Percentiles rank a stretch among this genome's conserved stretches.
Evolutionary conservation across 306 rosid species (phyloP).

Genomic region (Dryas alaskensis): DNA sequence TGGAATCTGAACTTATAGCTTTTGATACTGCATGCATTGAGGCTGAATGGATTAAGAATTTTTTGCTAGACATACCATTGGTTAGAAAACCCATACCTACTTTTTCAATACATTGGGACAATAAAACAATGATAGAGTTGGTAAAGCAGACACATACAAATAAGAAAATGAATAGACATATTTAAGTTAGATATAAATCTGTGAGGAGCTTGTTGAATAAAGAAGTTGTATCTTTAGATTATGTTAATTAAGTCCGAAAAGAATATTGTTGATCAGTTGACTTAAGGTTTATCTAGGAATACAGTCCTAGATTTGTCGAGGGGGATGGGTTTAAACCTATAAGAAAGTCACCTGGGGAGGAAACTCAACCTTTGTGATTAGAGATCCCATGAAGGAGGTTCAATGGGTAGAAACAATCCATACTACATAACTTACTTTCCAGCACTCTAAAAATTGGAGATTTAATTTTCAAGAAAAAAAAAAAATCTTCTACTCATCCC

Average conservation of each 20-base stretch:
- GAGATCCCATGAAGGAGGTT: not conserved
- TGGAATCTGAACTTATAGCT: not conserved
- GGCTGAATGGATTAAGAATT: not conserved
- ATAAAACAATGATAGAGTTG: not conserved
- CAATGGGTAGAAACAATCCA: constrained; percentile 14
- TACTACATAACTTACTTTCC: not conserved
- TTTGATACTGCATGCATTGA: not conserved
- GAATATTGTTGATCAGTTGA: not conserved
- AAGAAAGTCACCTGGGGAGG: not conserved
- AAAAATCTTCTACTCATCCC: not conserved
- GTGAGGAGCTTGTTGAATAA: not conserved
- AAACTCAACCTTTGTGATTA: not conserved
- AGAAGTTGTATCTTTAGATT: not conserved
- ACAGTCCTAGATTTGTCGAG: not conserved
- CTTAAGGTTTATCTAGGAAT: not conserved
- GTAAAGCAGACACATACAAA: not conserved
- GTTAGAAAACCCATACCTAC: not conserved
- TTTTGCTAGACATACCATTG: not conserved
- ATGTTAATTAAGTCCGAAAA: not conserved
- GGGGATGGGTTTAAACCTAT: not conserved
- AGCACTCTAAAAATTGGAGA: not conserved
- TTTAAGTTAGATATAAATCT: not conserved
- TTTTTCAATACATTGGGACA: not conserved
- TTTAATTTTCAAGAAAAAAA: not conserved
- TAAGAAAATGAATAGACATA: not conserved